Conservation (phyloP, 2,329 filamentous ascomycete species). For the Trichoderma hamatum region DNA sequence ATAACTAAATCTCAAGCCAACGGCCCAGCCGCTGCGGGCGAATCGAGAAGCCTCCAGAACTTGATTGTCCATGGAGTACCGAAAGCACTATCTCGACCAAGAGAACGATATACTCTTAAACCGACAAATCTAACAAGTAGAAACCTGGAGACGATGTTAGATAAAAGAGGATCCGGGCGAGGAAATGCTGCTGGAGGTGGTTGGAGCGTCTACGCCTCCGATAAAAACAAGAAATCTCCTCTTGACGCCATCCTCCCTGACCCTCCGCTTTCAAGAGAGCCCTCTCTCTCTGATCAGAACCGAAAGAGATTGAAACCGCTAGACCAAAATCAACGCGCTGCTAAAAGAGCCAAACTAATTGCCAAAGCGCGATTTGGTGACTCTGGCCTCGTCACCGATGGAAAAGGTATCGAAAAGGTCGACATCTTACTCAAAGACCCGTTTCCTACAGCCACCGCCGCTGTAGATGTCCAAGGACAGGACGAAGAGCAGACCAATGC, state of each 20-base stretch:
- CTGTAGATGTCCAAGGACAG: slow-evolving; percentile 27
- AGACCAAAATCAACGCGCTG: slow-evolving; percentile 39
- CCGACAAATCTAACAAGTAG: slow-evolving; percentile 70
- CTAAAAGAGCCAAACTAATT: slow-evolving; percentile 63
- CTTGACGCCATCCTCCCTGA: slow-evolving; percentile 55
- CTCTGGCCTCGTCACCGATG: slow-evolving; percentile 57
- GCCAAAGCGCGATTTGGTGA: slow-evolving; percentile 73
- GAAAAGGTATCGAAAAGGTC: slow-evolving; percentile 63
- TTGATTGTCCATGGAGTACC: slow-evolving; percentile 79
- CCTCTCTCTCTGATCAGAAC: slow-evolving; percentile 36
- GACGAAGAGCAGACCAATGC: slow-evolving; percentile 33
- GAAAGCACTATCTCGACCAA: slow-evolving; percentile 76
- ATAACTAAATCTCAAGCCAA: slow-evolving; percentile 56
- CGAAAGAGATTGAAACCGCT: slow-evolving; percentile 37
- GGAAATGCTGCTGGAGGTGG: slow-evolving; percentile 74
- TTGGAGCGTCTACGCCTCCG: slow-evolving; percentile 77
- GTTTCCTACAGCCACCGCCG: slow-evolving; percentile 46
- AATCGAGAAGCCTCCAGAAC: slow-evolving; percentile 66
- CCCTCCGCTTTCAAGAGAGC: slow-evolving; percentile 47
- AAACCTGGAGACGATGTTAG: slow-evolving; percentile 70
- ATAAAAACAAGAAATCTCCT: slow-evolving; percentile 57
- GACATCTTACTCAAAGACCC: slow-evolving; percentile 63
- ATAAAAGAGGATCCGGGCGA: slow-evolving; percentile 69
- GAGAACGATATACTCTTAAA: slow-evolving; percentile 70
- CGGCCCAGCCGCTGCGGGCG: slow-evolving; percentile 48